Percentiles rank a stretch among this genome's conserved stretches.
These are phyloP conservation scores for Lablab purpureus DNA, from an alignment of 306 rosid genomes.

Conservation along the genomic window DNA sequence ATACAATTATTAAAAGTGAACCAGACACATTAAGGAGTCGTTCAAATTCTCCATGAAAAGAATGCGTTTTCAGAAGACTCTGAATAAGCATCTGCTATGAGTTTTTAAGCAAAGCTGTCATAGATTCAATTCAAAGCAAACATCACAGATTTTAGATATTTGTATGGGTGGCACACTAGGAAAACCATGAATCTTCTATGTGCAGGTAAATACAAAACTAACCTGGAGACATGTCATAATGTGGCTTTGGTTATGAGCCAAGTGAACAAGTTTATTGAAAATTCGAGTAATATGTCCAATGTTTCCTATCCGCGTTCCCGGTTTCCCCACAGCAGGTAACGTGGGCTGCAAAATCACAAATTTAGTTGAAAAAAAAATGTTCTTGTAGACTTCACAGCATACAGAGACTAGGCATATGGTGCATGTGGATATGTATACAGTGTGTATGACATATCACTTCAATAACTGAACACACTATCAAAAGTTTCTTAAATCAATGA, in stretches of 20 bases:
- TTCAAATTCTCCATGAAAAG: neutral
- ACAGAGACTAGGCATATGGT: no score
- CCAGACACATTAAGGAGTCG: conserved; percentile 1
- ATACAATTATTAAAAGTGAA: neutral
- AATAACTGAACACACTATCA: neutral
- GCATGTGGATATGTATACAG: neutral
- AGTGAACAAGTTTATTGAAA: conserved; percentile 75
- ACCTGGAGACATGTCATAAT: conserved; percentile 82
- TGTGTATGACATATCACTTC: conserved; percentile 26
- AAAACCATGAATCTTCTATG: conserved; percentile 26
- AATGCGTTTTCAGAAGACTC: neutral
- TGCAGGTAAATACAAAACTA: conserved; percentile 41
- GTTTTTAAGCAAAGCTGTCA: conserved; percentile 21
- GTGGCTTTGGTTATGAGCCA: conserved; percentile 69
- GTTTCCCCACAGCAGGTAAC: conserved; percentile 67
- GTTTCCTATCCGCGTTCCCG: conserved; percentile 77
- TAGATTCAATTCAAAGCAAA: conserved; percentile 16
- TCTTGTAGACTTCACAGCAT: neutral
- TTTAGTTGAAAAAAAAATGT: conserved; percentile 44
- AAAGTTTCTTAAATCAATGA: neutral
- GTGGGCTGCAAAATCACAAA: conserved; percentile 72
- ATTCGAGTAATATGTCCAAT: conserved; percentile 87
- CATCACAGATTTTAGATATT: conserved; percentile 18
- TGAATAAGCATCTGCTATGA: conserved; percentile 7
- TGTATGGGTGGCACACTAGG: neutral